These are phyloP conservation scores for Plenodomus biglobosus DNA, from an alignment of 2,329 filamentous ascomycete genomes.

Conservation along the genomic window DNA sequence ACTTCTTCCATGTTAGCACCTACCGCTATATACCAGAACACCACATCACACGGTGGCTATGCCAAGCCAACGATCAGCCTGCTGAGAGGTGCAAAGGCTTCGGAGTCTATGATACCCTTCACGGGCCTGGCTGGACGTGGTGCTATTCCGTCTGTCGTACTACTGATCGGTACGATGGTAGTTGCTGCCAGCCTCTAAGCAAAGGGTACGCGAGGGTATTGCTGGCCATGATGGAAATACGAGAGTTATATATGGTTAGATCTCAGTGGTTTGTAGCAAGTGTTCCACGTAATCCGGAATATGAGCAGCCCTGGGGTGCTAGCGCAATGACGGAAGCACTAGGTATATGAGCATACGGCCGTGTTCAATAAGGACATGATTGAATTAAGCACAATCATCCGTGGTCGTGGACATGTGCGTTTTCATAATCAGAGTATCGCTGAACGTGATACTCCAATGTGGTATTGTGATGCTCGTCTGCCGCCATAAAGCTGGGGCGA, in stretches of 20 bases:
- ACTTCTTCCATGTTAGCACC: conserved; percentile 2
- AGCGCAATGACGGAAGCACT: neutral
- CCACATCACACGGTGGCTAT: conserved; percentile 5
- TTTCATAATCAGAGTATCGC: no score
- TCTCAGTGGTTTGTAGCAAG: neutral
- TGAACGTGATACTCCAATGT: neutral
- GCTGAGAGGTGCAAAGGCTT: neutral
- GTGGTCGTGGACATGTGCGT: no score
- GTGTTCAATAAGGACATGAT: neutral
- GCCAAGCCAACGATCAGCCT: conserved; percentile 11
- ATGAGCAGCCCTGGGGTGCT: neutral
- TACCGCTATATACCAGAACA: conserved; percentile 10
- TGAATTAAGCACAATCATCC: no score
- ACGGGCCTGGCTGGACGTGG: conserved; percentile 6
- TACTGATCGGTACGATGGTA: conserved; percentile 8
- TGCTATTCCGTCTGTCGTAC: conserved; percentile 4
- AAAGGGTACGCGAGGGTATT: neutral
- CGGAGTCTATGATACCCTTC: neutral
- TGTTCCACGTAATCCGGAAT: neutral
- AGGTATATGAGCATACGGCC: neutral
- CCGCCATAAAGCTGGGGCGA: neutral
- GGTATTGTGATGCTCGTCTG: neutral
- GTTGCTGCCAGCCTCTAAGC: conserved; percentile 7
- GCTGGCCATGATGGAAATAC: neutral
- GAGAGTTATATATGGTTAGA: neutral